Conservation (phyloP, 2,329 filamentous ascomycete species). For the Penicillium occitanis region DNA sequence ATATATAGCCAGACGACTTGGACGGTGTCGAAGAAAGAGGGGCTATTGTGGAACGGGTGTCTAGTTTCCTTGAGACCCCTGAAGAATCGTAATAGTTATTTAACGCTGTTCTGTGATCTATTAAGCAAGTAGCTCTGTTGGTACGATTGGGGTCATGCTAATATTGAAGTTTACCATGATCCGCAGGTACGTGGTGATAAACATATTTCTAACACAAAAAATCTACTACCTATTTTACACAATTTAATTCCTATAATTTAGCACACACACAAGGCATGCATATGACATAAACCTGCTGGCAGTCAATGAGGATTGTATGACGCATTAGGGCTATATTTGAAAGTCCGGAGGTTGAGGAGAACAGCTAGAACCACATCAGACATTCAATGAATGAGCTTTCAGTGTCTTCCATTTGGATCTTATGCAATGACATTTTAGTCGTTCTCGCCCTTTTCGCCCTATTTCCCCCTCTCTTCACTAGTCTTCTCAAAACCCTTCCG, state of each 20-base stretch:
- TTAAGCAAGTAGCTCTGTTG: neutral
- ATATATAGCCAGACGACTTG: neutral
- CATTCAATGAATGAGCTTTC: neutral
- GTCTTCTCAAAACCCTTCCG: neutral
- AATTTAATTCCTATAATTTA: neutral
- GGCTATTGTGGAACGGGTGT: too few relatives aligned
- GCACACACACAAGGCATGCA: neutral
- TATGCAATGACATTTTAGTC: neutral
- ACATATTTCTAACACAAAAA: neutral
- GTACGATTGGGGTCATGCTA: neutral
- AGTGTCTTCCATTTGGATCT: neutral
- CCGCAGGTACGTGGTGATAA: neutral
- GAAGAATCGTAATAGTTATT: neutral
- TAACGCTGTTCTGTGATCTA: neutral
- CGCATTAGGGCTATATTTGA: neutral
- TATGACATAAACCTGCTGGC: neutral
- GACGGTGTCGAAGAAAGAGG: neutral
- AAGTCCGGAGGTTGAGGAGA: neutral
- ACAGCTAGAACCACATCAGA: neutral
- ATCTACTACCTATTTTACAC: neutral
- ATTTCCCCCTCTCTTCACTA: neutral
- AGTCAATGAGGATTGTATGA: neutral
- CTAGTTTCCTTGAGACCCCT: too few relatives aligned
- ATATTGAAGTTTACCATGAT: neutral
- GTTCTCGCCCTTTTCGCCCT: neutral